These are phyloP conservation scores for Phyllosticta capitalensis DNA, from an alignment of 2,329 filamentous ascomycete species.

Conservation along the genomic window DNA sequence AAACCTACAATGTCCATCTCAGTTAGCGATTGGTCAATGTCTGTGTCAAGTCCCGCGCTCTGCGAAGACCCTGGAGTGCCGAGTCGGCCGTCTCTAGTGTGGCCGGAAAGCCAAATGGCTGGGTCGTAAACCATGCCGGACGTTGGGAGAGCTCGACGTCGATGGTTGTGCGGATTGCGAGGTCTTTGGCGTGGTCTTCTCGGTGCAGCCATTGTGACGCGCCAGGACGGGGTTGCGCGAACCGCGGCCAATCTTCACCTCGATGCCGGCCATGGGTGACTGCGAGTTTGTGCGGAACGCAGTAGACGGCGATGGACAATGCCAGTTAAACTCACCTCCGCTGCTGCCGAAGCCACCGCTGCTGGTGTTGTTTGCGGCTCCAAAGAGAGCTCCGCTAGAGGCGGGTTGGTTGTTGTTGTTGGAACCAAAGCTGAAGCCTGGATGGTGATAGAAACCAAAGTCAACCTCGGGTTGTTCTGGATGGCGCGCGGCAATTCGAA, in stretches of 20 bases:
- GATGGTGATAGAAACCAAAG: conserved; percentile 24
- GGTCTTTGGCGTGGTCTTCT: not conserved
- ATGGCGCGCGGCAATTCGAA: conserved; percentile 13
- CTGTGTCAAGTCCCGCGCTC: not conserved
- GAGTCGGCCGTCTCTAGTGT: not conserved
- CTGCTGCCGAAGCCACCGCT: conserved; percentile 22
- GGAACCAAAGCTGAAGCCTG: conserved; percentile 30
- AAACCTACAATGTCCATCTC: conserved; percentile 9
- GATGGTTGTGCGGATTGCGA: not conserved
- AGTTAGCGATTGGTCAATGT: not conserved
- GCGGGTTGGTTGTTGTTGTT: conserved; percentile 21
- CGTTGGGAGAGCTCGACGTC: not conserved
- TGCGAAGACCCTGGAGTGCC: not conserved
- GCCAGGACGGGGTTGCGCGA: not conserved
- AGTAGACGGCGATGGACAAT: not conserved
- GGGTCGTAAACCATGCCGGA: not conserved
- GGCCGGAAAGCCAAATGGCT: not conserved
- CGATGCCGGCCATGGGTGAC: not conserved
- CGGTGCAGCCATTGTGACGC: not conserved
- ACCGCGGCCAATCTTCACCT: not conserved
- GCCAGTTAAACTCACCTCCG: conserved; percentile 11
- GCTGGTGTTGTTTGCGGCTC: conserved; percentile 15
- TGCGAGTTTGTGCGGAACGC: not conserved
- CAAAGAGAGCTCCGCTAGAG: conserved; percentile 18
- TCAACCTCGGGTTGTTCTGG: conserved; percentile 19